Evolutionary conservation across 2,329 filamentous ascomycete species (phyloP).

Genomic region (Rhynchosporium secalis): DNA sequence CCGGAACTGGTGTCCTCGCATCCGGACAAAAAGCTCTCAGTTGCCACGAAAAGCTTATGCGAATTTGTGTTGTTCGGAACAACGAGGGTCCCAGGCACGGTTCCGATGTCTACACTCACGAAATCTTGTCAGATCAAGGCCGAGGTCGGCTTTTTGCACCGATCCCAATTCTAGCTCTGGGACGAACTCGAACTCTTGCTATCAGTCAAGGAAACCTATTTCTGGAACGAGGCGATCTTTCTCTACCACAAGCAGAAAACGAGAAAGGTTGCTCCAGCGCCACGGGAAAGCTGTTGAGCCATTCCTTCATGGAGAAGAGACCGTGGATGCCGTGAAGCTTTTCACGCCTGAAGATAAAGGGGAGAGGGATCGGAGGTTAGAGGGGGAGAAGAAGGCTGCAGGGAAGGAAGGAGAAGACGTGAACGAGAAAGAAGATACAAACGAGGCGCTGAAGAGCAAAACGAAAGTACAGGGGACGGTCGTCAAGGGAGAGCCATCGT

Average conservation of each 20-base stretch:
- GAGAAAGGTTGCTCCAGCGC: constrained; percentile 52
- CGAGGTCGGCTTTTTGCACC: constrained; percentile 15
- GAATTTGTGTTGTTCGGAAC: background rate
- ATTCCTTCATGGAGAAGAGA: constrained; percentile 40
- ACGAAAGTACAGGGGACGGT: constrained; percentile 7
- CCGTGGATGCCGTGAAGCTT: constrained; percentile 22
- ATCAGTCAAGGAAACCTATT: background rate
- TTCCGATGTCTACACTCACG: background rate
- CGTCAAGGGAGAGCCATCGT: constrained; percentile 21
- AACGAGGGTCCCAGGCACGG: background rate
- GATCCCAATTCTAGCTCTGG: background rate
- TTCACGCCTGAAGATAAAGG: constrained; percentile 19
- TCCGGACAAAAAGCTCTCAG: constrained; percentile 15
- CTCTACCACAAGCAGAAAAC: constrained; percentile 42
- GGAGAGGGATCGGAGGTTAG: constrained; percentile 9
- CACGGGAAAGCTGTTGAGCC: constrained; percentile 64
- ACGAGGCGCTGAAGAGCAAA: constrained; percentile 12
- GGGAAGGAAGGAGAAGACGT: constrained; percentile 5
- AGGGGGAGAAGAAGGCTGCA: constrained; percentile 15
- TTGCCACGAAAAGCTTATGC: background rate
- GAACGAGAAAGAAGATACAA: constrained; percentile 7
- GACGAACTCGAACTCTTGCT: background rate
- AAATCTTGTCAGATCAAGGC: constrained; percentile 20
- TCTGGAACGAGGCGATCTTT: constrained; percentile 33
- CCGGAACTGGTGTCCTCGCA: constrained; percentile 48